phyloP scores from a whole-genome alignment of 2,329 filamentous ascomycete genomes.

The Exophiala viscosa region DNA sequence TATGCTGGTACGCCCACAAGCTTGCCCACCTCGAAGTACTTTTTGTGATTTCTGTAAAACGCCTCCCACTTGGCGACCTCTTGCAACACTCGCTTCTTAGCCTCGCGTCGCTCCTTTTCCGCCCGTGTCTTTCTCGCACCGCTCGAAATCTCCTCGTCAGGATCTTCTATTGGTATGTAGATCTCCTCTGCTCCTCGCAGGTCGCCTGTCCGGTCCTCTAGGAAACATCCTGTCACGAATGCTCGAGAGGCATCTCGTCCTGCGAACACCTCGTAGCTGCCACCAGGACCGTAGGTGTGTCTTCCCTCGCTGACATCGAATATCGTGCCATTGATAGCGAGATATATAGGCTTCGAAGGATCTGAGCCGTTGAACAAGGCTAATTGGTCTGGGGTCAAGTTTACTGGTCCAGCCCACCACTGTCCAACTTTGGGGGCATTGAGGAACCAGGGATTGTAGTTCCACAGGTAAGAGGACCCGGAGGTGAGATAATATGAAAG shows the following conservation, averaged over 20 bases:
- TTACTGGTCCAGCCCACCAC: conserved; percentile 58
- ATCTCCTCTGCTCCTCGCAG: conserved; percentile 82
- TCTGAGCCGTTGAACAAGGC: conserved; percentile 73
- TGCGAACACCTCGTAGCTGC: conserved; percentile 80
- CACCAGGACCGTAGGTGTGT: conserved; percentile 70
- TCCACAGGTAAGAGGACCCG: conserved; percentile 68
- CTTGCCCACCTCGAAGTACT: conserved; percentile 76
- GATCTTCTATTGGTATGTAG: conserved; percentile 67
- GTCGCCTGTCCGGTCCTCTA: conserved; percentile 77
- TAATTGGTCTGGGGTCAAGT: conserved; percentile 73
- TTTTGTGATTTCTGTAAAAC: conserved; percentile 75
- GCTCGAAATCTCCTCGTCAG: conserved; percentile 40
- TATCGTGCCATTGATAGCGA: conserved; percentile 71
- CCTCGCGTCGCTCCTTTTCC: conserved; percentile 62
- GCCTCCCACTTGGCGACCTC: conserved; percentile 75
- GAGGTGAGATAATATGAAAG: conserved; percentile 73
- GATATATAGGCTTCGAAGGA: conserved; percentile 72
- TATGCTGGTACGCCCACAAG: conserved; percentile 51
- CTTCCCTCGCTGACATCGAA: conserved; percentile 60
- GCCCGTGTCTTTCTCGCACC: conserved; percentile 51
- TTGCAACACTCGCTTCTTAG: conserved; percentile 61
- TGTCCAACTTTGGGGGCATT: conserved; percentile 56
- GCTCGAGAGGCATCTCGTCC: conserved; percentile 81
- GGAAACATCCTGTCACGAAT: conserved; percentile 91
- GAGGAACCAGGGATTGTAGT: conserved; percentile 61